These are phyloP conservation scores for Lactarius deliciosus DNA, from an alignment of 768 basidiomycete species.

Conservation along the genomic window DNA sequence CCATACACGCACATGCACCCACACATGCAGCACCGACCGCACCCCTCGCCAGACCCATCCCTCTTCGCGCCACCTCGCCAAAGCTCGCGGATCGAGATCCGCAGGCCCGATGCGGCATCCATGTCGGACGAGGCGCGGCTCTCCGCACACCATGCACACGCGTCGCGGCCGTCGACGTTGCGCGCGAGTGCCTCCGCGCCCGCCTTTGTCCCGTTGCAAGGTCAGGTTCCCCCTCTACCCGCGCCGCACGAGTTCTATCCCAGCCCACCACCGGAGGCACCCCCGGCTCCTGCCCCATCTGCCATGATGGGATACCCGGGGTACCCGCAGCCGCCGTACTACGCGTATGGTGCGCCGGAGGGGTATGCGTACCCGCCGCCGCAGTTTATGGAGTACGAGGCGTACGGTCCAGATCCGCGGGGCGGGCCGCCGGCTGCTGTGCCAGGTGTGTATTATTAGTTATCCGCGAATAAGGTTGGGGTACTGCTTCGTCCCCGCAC, in stretches of 20 bases:
- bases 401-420: constrained; percentile 16
- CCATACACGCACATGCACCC: constrained; percentile 67
- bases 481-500: no score
- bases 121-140: background rate
- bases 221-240: background rate
- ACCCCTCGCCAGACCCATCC: constrained; percentile 62
- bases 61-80: constrained; percentile 75
- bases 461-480: no score
- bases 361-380: constrained; percentile 20
- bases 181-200: constrained; percentile 35
- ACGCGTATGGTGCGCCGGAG: constrained; percentile 18
- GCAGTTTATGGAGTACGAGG: constrained; percentile 24
- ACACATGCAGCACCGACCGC: constrained; percentile 40
- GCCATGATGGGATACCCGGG: constrained; percentile 54
- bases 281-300: constrained; percentile 36
- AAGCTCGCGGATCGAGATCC: constrained; percentile 71
- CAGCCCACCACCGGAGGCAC: constrained; percentile 25
- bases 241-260: constrained; percentile 35
- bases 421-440: constrained; percentile 4
- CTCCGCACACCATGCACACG: constrained; percentile 5
- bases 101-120: constrained; percentile 48
- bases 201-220: constrained; percentile 19
- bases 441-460: constrained; percentile 25
- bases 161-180: constrained; percentile 40
- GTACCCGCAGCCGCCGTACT: constrained; percentile 39